Evolutionary conservation across 2,329 filamentous ascomycete species (phyloP).

Genomic region (Cladosporium velox): DNA sequence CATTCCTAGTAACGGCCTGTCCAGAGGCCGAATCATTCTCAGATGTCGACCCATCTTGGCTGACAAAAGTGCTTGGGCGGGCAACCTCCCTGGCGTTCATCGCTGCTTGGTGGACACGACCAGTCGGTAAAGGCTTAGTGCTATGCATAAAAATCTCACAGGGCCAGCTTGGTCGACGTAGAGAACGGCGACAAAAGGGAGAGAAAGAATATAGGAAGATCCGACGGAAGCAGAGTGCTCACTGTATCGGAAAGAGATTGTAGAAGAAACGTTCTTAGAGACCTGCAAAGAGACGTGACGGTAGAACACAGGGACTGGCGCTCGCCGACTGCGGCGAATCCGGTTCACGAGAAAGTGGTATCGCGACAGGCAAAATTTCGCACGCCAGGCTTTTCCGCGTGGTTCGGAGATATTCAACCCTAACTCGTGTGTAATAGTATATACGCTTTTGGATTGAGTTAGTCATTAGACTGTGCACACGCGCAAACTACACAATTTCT

Average conservation of each 20-base stretch:
- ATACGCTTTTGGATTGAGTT: conserved; percentile 1
- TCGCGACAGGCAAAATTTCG: conserved; percentile 10
- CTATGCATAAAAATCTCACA: not conserved
- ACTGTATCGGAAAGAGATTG: too few species aligned
- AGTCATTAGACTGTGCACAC: not conserved
- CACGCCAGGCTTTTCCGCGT: not conserved
- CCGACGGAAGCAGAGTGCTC: too few species aligned
- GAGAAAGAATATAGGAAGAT: too few species aligned
- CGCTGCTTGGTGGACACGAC: not conserved
- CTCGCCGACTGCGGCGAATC: conserved; percentile 10
- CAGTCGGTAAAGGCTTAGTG: not conserved
- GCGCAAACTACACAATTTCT: too few species aligned
- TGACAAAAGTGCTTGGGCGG: not conserved
- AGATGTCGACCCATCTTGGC: not conserved
- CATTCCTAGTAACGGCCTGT: conserved; percentile 22
- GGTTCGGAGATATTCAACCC: not conserved
- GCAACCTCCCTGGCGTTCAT: conserved; percentile 8
- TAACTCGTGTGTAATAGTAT: conserved; percentile 8
- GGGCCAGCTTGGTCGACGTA: not conserved
- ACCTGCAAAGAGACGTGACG: not conserved
- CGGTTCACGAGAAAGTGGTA: not conserved
- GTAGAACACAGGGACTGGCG: conserved; percentile 5
- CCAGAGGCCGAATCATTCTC: not conserved
- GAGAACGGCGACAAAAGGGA: not conserved
- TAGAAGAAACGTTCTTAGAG: not conserved